Evolutionary conservation across 495 filamentous ascomycete species (phyloP), one percentile per base, ranked within the genome.

Genomic region (Xylaria nigripes): DNA sequence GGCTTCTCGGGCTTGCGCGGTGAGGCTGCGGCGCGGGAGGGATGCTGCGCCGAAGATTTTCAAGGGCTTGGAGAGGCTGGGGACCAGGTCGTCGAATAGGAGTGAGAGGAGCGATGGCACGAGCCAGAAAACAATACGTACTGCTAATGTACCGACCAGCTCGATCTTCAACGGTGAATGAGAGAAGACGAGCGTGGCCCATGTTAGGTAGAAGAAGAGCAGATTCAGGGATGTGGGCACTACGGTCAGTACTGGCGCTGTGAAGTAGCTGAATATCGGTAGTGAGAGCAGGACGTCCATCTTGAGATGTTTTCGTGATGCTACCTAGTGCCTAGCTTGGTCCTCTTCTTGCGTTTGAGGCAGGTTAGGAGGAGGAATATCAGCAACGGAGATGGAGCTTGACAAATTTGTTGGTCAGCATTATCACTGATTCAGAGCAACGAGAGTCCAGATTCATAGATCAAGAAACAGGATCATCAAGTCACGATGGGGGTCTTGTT

Each of bases 201-300:
- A 96, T 66, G 87, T 92, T 68, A 84, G 81, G 67, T 89, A 92
- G 72, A 96, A 95, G 72, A 95, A 92, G 45, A 95, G 65, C 16
- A 95, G 63, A 64, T 95, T 96, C 53, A 95, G 72, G 12, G 81
- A 88, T 2, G 89, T 90, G 43, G 82, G 84, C 70, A 84, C 90
- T 9, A 80, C 80, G n/a, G 73, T 75, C 24, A 78, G 55, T 18
- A 72, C 65, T 6, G 74, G 72, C 18, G 73, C 65, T 50, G 73
- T 68, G 80, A 82, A 67, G 83, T 77, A 74, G 78, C 83, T 86
- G 22, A 88, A 68, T 24, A 89, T 69, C 3, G 90, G 88, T 48
- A 94, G 69, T 0, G 85, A 84, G 47, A 93, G 70, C 36, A 90
- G 64, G 15, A 81, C 69, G 61, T 84, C 80, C 71, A 90, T 78